Evolutionary conservation across 805 yeast genomes (phyloP).

Genomic region (Zygosaccharomyces pseudorouxii): DNA sequence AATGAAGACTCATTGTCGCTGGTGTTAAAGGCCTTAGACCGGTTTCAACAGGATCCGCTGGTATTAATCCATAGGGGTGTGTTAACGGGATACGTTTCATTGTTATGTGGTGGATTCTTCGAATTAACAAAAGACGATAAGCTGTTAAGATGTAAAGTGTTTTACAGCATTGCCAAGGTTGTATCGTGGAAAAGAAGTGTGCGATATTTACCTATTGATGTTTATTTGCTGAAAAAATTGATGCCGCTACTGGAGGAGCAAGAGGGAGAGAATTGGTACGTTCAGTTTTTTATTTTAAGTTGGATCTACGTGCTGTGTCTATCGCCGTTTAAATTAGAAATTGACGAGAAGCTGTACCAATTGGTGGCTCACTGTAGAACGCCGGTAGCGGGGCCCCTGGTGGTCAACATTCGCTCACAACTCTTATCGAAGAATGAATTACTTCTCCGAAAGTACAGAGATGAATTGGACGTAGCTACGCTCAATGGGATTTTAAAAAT

Average conservation of each 20-base stretch:
- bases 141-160: slow-evolving; percentile 31
- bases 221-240: slow-evolving; percentile 44
- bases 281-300: slow-evolving; percentile 47
- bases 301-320: slow-evolving; percentile 70
- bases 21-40: slow-evolving; percentile 18
- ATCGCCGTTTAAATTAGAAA: slow-evolving; percentile 65
- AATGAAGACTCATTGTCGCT: slow-evolving; percentile 3
- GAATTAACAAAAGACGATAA: not conserved
- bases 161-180: slow-evolving; percentile 61
- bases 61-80: slow-evolving; percentile 2
- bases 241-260: slow-evolving; percentile 21
- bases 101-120: slow-evolving; percentile 7
- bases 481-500: slow-evolving; percentile 20
- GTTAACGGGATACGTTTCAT: slow-evolving; percentile 3
- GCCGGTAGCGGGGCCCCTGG: slow-evolving; percentile 39
- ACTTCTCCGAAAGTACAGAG: slow-evolving; percentile 8
- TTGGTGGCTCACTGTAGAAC: slow-evolving; percentile 37
- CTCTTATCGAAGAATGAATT: slow-evolving; percentile 29
- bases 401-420: slow-evolving; percentile 32
- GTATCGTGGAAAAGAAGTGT: slow-evolving; percentile 59
- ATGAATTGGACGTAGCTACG: slow-evolving; percentile 14
- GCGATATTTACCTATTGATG: slow-evolving; percentile 58
- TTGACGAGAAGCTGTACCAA: slow-evolving; percentile 34
- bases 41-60: slow-evolving; percentile 29
- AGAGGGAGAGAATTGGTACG: slow-evolving; percentile 40